These are phyloP conservation scores for Nicotiana paniculata DNA, from an alignment of 257 asterid species.

Conservation along the genomic window DNA sequence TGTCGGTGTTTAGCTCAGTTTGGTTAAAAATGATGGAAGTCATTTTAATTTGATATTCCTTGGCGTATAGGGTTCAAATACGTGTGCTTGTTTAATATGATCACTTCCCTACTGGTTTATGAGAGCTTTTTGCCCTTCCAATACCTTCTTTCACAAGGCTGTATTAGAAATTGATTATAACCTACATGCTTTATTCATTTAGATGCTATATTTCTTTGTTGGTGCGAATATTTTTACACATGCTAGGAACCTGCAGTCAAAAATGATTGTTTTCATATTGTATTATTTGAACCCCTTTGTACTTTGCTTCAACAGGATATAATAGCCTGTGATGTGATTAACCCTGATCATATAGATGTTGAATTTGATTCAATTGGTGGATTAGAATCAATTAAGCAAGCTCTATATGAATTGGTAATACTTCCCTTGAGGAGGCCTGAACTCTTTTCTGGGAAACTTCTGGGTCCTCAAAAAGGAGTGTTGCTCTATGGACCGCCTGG, in stretches of 20 bases:
- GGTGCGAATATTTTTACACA: not conserved
- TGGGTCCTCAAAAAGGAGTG: slow-evolving; percentile 90
- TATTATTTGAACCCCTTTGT: not conserved
- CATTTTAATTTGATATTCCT: not conserved
- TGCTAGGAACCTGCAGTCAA: not conserved
- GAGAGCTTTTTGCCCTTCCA: not conserved
- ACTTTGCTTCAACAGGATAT: slow-evolving; percentile 50
- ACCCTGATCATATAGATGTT: slow-evolving; percentile 79
- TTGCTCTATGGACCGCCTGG: slow-evolving; percentile 97
- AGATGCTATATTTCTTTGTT: not conserved
- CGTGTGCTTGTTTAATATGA: not conserved
- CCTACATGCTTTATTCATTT: not conserved
- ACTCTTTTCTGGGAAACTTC: slow-evolving; percentile 86
- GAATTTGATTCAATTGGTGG: slow-evolving; percentile 80
- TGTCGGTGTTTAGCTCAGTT: not conserved
- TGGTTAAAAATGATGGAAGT: not conserved
- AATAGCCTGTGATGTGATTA: slow-evolving; percentile 88
- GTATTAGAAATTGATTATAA: not conserved
- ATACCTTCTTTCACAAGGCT: not conserved
- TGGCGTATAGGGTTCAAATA: not conserved
- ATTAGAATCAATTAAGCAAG: slow-evolving; percentile 71
- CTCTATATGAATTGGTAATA: slow-evolving; percentile 74
- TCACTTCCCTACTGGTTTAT: not conserved
- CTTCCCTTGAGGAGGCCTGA: slow-evolving; percentile 88
- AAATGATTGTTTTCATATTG: not conserved